phyloP scores from a whole-genome alignment of 129 eudicot genomes.

The Arctium lappa region DNA sequence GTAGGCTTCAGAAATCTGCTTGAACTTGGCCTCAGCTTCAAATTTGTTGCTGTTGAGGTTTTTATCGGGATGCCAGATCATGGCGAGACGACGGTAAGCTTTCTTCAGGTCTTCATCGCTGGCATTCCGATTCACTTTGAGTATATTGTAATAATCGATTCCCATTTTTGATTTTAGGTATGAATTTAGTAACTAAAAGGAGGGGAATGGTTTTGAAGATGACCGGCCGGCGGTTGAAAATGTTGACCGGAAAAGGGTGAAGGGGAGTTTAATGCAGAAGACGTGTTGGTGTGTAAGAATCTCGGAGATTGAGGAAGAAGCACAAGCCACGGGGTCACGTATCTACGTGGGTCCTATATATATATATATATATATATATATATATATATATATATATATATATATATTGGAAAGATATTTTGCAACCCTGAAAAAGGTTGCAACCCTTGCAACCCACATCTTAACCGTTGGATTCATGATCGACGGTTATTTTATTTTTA shows the following conservation, averaged over 20 bases:
- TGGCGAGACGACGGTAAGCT: constrained; percentile 85
- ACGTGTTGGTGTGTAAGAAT: constrained; percentile 20
- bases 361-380: too few relatives aligned
- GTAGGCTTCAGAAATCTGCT: constrained; percentile 88
- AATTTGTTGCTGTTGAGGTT: constrained; percentile 48
- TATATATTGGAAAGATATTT: too few relatives aligned
- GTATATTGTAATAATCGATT: constrained; percentile 82
- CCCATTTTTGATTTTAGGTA: constrained; percentile 37
- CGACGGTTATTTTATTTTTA: too few relatives aligned
- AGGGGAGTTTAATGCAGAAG: constrained; percentile 10
- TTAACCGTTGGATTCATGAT: too few relatives aligned
- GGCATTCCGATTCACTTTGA: constrained; percentile 84
- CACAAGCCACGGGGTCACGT: constrained; percentile 29
- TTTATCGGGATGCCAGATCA: constrained; percentile 85
- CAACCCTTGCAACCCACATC: too few relatives aligned
- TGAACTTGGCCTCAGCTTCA: constrained; percentile 86
- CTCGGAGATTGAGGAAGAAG: constrained; percentile 2
- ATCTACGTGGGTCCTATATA: constrained; percentile 32
- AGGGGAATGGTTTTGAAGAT: constrained; percentile 1
- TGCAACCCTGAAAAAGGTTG: too few relatives aligned
- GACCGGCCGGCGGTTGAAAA: background rate
- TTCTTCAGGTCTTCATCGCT: constrained; percentile 79
- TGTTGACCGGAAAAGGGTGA: constrained; percentile 1
- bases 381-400: too few relatives aligned
- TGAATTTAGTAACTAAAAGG: background rate